phyloP scores from a whole-genome alignment of 1,139 yeast species.

The Candida sanyaensis region DNA sequence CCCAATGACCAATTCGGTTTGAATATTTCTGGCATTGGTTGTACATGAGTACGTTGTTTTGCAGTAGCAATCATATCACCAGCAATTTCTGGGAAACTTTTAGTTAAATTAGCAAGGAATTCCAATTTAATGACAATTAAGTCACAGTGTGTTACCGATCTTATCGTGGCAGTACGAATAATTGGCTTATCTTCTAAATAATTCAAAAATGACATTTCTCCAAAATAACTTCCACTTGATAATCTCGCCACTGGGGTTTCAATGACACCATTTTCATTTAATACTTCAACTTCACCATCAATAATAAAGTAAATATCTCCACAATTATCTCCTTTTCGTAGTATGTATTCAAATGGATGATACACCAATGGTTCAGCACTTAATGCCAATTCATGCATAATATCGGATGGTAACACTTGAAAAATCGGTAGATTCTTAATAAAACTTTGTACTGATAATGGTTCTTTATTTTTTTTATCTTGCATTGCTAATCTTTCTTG shows the following conservation, averaged over 20 bases:
- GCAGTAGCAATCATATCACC: slow-evolving; percentile 66
- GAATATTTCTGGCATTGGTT: slow-evolving; percentile 18
- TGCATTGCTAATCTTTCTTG: slow-evolving; percentile 74
- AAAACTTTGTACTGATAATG: slow-evolving; percentile 51
- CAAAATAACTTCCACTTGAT: slow-evolving; percentile 66
- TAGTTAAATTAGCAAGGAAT: slow-evolving; percentile 52
- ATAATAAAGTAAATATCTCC: slow-evolving; percentile 67
- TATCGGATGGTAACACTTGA: slow-evolving; percentile 53
- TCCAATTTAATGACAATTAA: slow-evolving; percentile 59
- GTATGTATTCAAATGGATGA: slow-evolving; percentile 59
- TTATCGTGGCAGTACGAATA: slow-evolving; percentile 59
- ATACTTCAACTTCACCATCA: slow-evolving; percentile 70
- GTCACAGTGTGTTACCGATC: slow-evolving; percentile 62
- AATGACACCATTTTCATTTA: slow-evolving; percentile 37
- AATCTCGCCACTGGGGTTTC: slow-evolving; percentile 57
- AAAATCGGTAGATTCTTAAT: slow-evolving; percentile 60
- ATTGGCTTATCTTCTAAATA: slow-evolving; percentile 36
- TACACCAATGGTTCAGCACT: slow-evolving; percentile 57
- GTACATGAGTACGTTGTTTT: slow-evolving; percentile 34
- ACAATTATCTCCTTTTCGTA: slow-evolving; percentile 60
- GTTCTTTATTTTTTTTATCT: slow-evolving; percentile 50
- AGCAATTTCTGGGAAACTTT: slow-evolving; percentile 56
- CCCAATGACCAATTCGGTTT: slow-evolving; percentile 6
- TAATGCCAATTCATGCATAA: slow-evolving; percentile 63
- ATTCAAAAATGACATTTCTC: slow-evolving; percentile 73